phyloP scores from a whole-genome alignment of 352 stramenopile species.

The Globisporangium orthogonon region DNA sequence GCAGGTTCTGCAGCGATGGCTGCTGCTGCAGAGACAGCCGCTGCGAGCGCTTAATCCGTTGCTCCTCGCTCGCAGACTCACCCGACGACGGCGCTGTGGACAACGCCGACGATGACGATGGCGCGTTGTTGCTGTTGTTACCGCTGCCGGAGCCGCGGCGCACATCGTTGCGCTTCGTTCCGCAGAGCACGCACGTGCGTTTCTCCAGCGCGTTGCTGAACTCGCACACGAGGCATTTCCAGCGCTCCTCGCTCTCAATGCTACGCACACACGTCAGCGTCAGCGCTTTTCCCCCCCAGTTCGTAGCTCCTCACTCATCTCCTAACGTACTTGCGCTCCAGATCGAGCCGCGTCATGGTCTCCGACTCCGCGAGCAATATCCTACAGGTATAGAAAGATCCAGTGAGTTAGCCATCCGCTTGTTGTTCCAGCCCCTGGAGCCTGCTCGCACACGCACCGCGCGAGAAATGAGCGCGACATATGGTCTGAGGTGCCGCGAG shows the following conservation, averaged over 20 bases:
- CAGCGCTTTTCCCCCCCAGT: not conserved
- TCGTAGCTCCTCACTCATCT: too few species aligned
- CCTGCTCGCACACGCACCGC: slow-evolving; percentile 18
- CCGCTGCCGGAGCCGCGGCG: slow-evolving; percentile 15
- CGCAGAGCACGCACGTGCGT: slow-evolving; percentile 55
- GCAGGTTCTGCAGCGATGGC: slow-evolving; percentile 22
- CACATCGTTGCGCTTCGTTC: slow-evolving; percentile 52
- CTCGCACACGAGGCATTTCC: slow-evolving; percentile 73
- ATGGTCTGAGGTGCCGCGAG: slow-evolving; percentile 17
- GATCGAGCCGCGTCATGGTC: slow-evolving; percentile 58
- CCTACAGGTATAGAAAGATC: slow-evolving; percentile 10
- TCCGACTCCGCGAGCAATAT: slow-evolving; percentile 54
- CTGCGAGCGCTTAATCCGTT: slow-evolving; percentile 17
- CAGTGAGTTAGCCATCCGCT: not conserved
- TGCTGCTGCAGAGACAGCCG: slow-evolving; percentile 15
- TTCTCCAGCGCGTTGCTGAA: slow-evolving; percentile 72
- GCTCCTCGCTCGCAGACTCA: slow-evolving; percentile 4
- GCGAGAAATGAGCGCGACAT: slow-evolving; percentile 39
- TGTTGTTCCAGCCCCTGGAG: too few species aligned
- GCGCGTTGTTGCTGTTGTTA: slow-evolving; percentile 10
- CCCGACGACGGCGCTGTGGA: slow-evolving; percentile 19
- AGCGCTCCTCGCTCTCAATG: slow-evolving; percentile 50
- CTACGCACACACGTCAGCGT: slow-evolving; percentile 12
- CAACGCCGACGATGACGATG: slow-evolving; percentile 11
- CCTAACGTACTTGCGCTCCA: slow-evolving; percentile 53